Base-by-base conservation (phyloP, 345 rosid species). In the Lepidium aucheri region DNA sequence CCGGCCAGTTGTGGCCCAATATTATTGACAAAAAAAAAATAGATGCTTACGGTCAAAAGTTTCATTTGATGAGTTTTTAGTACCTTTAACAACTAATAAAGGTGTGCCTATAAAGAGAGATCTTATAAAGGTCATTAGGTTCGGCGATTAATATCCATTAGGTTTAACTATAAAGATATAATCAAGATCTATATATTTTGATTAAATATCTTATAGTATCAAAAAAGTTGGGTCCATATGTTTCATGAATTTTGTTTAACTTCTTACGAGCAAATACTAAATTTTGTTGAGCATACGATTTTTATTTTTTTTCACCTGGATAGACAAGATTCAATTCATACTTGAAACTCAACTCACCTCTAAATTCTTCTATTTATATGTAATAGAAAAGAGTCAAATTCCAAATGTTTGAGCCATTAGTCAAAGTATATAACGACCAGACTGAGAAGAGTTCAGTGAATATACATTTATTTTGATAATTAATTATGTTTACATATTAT, bases 81-180 rank as follows among this genome's bases (percentile, higher is more conserved):
- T 64, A 49, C 53, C 60, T 72, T 72, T 72, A 56, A 64, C 76
- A 72, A 57, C 70, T 49, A 57, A 64, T 72, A 64, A 57, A 72
- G 76, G 6, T 47, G 36, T 39, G 75, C 30, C 9, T 39, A 9
- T 39, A 39, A 55, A 54, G 51, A 45, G 36, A 72, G 46, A 63
- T 55, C 58, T 55, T 38, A 20, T 41, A 38, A 63, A 71, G 11
- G 59, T 63, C 11, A 49, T 68, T 30, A 58, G 17, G 51, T 49
- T 58, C 59, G 42, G 50, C 73, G 33, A 38, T 16, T 4, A 57
- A 20, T 6, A 55, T 40, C 53, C 3, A 44, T 22, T 12, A 53
- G 4, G 14, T 46, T 42, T 28, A 18, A 8, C 13, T 13, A 11
- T 24, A 47, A 47, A 22, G 24, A 49, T 35, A 14, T 49, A 36